Evolutionary conservation across 2,329 filamentous ascomycete species (phyloP).

Genomic region (Davidsoniella neocaledoniae): DNA sequence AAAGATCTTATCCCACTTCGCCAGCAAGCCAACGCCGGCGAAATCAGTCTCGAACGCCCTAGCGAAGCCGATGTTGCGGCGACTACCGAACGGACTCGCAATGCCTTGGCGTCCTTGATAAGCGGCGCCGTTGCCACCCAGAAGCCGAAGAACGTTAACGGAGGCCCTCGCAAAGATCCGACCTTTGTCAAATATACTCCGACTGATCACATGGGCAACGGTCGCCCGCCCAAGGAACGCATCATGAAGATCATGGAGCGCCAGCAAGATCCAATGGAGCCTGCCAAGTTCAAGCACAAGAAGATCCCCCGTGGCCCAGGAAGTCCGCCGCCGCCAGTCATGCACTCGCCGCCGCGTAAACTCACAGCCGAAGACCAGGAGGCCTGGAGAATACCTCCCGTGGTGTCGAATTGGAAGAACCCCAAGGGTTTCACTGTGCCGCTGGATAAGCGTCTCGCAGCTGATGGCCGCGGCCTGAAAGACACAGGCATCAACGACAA

Average conservation of each 20-base stretch:
- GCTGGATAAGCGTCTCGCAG: conserved; percentile 84
- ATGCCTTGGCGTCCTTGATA: conserved; percentile 67
- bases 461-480: conserved; percentile 79
- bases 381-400: conserved; percentile 75
- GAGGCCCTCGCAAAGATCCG: conserved; percentile 62
- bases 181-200: conserved; percentile 95
- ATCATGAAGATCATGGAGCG: conserved; percentile 98
- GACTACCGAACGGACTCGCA: conserved; percentile 75
- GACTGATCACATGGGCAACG: conserved; percentile 86
- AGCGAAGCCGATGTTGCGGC: conserved; percentile 69
- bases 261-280: conserved; percentile 88
- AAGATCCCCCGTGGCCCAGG: conserved; percentile 89
- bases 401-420: conserved; percentile 98
- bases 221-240: conserved; percentile 74
- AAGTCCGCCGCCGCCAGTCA: conserved; percentile 79
- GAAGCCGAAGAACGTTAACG: conserved; percentile 88
- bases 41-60: conserved; percentile 73
- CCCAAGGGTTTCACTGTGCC: conserved; percentile 95
- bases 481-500: conserved; percentile 97
- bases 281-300: conserved; percentile 97
- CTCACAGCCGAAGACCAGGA: conserved; percentile 95
- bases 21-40: conserved; percentile 81
- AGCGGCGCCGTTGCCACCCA: conserved; percentile 77
- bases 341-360: conserved; percentile 89
- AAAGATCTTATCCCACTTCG: conserved; percentile 90